Base-by-base conservation (phyloP, 768 basidiomycete species). In the Russula brevipes region DNA sequence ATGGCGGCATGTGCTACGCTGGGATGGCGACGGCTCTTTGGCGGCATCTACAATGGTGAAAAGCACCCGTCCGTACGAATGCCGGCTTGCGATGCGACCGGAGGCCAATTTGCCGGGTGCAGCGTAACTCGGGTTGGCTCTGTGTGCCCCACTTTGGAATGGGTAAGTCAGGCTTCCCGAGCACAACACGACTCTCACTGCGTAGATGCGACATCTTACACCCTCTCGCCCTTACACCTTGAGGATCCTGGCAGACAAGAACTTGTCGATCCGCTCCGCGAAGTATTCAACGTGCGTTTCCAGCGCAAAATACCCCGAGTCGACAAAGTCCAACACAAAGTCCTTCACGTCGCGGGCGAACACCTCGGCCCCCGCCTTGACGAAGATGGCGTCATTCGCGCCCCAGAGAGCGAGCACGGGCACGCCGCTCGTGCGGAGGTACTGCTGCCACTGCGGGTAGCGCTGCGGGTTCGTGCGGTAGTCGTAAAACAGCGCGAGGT, bases 391-490 rank as follows among this genome's bases (percentile, higher is more conserved):
- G 63, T 83, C 81, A 63, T 77, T 74, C 65, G 72, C 75, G 10
- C 81, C 81, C 82, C 82, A 82, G 5, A 81, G 71, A 0, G 76
- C 81, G 2, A 82, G 73, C 16, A 80, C 63, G 1, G 78, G 77
- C 19, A 78, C 76, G 57, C 77, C 70, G 65, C 72, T 69, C 44
- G 73, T 64, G 30, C 73, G 69, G 65, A 83, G 73, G 63, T 77
- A 82, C 54, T 73, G 66, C 12, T 82, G 81, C 72, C 78, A 80
- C 14, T 69, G 45, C 0, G 81, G 78, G 66, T 83, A 83, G 16
- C 77, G 63, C n/a, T 60, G 63, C 51, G 80, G 67, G 69, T 83
- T 83, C 49, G 59, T 76, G 55, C 69, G 65, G 65, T 82, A 80
- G 70, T 75, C 71, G 49, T 66, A 67, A 67, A 80, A 78, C 14